phyloP scores from a whole-genome alignment of 2,329 filamentous ascomycete species.

The Neopestalotiopsis rosae region DNA sequence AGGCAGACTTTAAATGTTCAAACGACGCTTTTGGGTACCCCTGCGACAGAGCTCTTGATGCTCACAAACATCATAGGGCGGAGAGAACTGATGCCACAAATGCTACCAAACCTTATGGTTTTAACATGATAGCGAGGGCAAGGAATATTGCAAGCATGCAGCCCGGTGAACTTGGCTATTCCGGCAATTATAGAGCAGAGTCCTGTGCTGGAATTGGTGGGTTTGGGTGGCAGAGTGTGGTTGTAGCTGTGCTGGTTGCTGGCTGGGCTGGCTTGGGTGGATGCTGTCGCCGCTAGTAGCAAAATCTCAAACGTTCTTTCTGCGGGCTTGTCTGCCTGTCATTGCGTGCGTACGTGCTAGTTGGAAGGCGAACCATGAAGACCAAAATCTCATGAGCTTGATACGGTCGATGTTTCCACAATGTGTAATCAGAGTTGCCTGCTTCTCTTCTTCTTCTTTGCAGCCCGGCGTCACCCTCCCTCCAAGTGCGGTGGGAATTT shows the following conservation, averaged over 20 bases:
- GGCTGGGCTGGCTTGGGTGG: background rate
- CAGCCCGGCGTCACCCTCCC: constrained; percentile 31
- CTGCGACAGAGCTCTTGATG: background rate
- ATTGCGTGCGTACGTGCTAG: background rate
- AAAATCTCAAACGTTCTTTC: background rate
- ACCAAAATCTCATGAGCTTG: constrained; percentile 4
- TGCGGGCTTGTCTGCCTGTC: background rate
- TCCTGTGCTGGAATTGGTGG: background rate
- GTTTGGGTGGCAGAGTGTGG: background rate
- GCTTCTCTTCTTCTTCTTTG: constrained; percentile 17
- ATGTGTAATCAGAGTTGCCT: constrained; percentile 27
- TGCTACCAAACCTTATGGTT: background rate
- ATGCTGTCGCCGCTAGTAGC: background rate
- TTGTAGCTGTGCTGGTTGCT: background rate
- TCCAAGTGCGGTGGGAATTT: constrained; percentile 32
- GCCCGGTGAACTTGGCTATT: background rate
- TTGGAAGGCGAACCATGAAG: background rate
- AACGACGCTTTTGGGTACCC: background rate
- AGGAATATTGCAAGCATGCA: background rate
- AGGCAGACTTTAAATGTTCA: background rate
- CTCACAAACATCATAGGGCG: background rate
- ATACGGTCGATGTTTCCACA: constrained; percentile 23
- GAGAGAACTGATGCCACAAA: constrained; percentile 1
- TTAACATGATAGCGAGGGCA: background rate
- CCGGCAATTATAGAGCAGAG: background rate